Percentiles rank a stretch among this genome's conserved stretches.
These are phyloP conservation scores for Erysiphe pulchra DNA, from an alignment of 2,329 filamentous ascomycete genomes.

Conservation along the genomic window DNA sequence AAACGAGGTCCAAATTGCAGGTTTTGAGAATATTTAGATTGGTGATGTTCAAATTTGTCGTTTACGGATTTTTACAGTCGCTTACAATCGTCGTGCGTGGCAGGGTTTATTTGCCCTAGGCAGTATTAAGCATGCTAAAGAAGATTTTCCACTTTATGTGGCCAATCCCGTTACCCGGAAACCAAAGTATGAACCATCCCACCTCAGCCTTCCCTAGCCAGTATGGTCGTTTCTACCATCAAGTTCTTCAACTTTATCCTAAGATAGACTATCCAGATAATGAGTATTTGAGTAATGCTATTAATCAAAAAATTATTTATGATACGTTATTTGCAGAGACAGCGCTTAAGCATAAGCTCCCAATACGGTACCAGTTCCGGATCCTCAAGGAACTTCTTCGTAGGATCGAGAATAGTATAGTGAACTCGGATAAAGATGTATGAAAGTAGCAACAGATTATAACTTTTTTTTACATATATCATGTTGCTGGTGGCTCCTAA, in stretches of 20 bases:
- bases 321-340: constrained; percentile 36
- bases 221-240: constrained; percentile 31
- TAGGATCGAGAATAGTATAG: constrained; percentile 46
- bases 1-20: neutral
- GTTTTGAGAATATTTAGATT: neutral
- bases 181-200: no score
- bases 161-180: no score
- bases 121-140: no score
- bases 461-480: no score
- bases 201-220: no score
- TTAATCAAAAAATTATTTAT: constrained; percentile 42
- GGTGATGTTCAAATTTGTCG: neutral
- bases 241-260: constrained; percentile 55
- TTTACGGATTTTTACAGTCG: neutral
- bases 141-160: no score
- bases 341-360: constrained; percentile 20
- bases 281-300: constrained; percentile 28
- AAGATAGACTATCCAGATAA: constrained; percentile 36
- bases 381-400: constrained; percentile 48
- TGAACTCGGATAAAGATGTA: constrained; percentile 74
- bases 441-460: constrained; percentile 14
- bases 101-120: constrained; percentile 6
- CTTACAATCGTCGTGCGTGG: constrained; percentile 2
- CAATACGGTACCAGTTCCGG: constrained; percentile 40
- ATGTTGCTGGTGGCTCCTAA: no score